These are phyloP conservation scores for Leptographium lundbergii DNA, from an alignment of 2,329 filamentous ascomycete genomes.

Conservation along the genomic window DNA sequence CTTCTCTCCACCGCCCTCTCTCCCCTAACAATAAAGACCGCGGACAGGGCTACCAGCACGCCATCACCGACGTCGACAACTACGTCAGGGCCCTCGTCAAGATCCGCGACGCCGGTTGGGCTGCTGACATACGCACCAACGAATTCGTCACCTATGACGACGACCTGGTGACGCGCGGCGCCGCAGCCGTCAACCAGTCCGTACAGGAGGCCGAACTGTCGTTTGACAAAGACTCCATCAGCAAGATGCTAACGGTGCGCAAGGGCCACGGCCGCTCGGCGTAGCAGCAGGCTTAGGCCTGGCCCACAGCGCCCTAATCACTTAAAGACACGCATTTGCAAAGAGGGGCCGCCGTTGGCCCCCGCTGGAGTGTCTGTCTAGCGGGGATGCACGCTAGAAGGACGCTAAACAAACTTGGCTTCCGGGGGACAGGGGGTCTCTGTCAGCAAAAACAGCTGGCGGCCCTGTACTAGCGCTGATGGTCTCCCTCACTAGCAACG, in stretches of 20 bases:
- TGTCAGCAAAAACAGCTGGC: not conserved
- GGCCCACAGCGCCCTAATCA: not conserved
- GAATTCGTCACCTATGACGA: slow-evolving; percentile 18
- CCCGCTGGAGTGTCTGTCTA: not conserved
- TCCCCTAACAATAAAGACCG: slow-evolving; percentile 17
- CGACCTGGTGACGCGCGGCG: slow-evolving; percentile 21
- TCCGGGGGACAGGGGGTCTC: not conserved
- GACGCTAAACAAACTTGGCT: not conserved
- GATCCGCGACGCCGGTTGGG: slow-evolving; percentile 11
- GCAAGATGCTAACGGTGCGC: slow-evolving; percentile 21
- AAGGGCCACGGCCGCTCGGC: slow-evolving; percentile 16
- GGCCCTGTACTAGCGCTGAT: not conserved
- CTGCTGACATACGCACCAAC: slow-evolving; percentile 7
- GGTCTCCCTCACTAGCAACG: no score
- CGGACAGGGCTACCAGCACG: slow-evolving; percentile 33
- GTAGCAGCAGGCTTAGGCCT: not conserved
- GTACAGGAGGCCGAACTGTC: slow-evolving; percentile 20
- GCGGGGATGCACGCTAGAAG: not conserved
- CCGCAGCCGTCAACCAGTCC: slow-evolving; percentile 21
- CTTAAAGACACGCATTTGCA: not conserved
- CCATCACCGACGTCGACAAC: slow-evolving; percentile 25
- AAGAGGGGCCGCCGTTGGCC: not conserved
- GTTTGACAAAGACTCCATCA: slow-evolving; percentile 17
- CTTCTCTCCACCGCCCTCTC: no score
- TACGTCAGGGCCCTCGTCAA: slow-evolving; percentile 21